Conservation (phyloP, 257 asterid species). For the Jaltomata sinuosa region DNA sequence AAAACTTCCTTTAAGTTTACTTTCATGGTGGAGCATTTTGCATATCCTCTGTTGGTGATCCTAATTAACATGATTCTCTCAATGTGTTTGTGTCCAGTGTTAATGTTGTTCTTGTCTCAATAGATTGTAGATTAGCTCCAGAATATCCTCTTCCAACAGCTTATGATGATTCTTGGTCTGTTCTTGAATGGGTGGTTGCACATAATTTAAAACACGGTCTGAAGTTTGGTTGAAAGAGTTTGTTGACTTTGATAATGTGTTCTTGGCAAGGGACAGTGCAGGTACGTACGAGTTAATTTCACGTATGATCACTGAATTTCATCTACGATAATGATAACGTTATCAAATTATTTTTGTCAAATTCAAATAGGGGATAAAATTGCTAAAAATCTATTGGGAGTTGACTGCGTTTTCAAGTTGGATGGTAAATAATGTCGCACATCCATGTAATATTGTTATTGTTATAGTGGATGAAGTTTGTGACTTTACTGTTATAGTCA, state of each 20-base stretch:
- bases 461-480: too few relatives aligned
- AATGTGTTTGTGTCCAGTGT: conserved; percentile 37
- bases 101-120: conserved; percentile 31
- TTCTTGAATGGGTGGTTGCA: conserved; percentile 35
- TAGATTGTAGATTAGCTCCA: conserved; percentile 53
- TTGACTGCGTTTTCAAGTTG: not conserved
- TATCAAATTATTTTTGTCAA: not conserved
- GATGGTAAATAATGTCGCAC: too few relatives aligned
- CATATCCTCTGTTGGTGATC: conserved; percentile 42
- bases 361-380: too few relatives aligned
- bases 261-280: conserved; percentile 74
- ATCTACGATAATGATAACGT: not conserved
- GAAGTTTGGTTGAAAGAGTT: conserved; percentile 34
- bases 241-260: conserved; percentile 44
- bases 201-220: conserved; percentile 6
- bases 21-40: conserved; percentile 78
- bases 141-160: conserved; percentile 63
- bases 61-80: conserved; percentile 43
- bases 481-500: not conserved
- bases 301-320: not conserved
- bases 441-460: too few relatives aligned
- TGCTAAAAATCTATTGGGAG: too few relatives aligned
- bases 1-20: conserved; percentile 48
- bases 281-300: conserved; percentile 39
- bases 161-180: conserved; percentile 61